phyloP scores from a whole-genome alignment of 805 yeast genomes.

The Candida maesae region DNA sequence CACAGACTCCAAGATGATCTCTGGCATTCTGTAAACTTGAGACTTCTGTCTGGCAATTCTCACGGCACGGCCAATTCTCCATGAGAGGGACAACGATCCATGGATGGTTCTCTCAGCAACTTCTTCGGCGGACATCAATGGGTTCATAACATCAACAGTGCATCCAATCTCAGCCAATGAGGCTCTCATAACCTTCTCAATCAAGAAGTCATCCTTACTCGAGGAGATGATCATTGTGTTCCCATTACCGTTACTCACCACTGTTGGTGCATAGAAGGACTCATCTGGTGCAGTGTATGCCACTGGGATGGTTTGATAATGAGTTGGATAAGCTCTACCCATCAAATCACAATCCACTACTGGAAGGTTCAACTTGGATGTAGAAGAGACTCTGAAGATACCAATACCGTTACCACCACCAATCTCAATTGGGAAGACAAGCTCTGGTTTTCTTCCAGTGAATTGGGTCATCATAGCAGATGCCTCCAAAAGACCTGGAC shows the following conservation, averaged over 20 bases:
- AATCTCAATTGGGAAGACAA: constrained; percentile 37
- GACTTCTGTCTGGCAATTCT: constrained; percentile 34
- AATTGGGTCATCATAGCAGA: constrained; percentile 30
- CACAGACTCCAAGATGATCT: constrained; percentile 35
- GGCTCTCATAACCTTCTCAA: constrained; percentile 40
- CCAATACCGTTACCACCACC: constrained; percentile 43
- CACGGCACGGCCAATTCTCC: constrained; percentile 46
- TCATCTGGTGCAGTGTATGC: constrained; percentile 20
- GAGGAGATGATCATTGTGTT: constrained; percentile 33
- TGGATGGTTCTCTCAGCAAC: constrained; percentile 27
- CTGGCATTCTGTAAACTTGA: constrained; percentile 34
- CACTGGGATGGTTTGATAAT: constrained; percentile 33
- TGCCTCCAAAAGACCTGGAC: constrained; percentile 29
- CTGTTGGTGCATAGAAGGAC: constrained; percentile 27
- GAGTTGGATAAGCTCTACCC: constrained; percentile 48
- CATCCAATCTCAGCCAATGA: constrained; percentile 41
- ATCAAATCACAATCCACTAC: constrained; percentile 40
- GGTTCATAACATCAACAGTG: constrained; percentile 31
- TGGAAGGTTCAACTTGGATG: constrained; percentile 27
- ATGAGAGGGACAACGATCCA: constrained; percentile 36
- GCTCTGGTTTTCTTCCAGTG: constrained; percentile 30
- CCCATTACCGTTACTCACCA: constrained; percentile 40
- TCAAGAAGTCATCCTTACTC: constrained; percentile 30
- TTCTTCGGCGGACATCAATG: constrained; percentile 32
- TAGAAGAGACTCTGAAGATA: constrained; percentile 23